These are phyloP conservation scores for Homolaphlyctis polyrhiza DNA, from an alignment of 371 early-diverging fungal species.

Conservation along the genomic window DNA sequence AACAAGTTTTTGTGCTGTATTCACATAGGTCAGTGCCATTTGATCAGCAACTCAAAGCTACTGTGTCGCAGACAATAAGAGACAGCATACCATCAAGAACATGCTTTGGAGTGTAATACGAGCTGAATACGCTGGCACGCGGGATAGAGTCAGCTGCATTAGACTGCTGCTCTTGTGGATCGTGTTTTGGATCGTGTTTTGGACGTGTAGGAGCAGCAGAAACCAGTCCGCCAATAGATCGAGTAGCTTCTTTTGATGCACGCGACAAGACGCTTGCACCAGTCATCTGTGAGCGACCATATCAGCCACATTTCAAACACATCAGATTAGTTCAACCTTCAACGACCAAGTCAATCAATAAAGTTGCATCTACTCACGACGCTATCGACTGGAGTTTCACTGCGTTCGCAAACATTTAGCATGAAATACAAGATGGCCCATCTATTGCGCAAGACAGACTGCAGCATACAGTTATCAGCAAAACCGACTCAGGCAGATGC, in stretches of 20 bases:
- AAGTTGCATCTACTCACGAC: neutral
- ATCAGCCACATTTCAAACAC: too few relatives aligned
- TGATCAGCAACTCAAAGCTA: neutral
- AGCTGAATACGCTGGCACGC: constrained; percentile 4
- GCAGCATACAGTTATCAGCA: neutral
- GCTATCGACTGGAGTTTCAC: neutral
- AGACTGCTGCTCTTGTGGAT: neutral
- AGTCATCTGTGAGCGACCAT: neutral
- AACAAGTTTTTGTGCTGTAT: neutral
- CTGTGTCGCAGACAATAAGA: neutral
- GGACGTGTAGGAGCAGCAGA: neutral
- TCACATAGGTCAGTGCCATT: neutral
- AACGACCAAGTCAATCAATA: too few relatives aligned
- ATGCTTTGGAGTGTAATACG: neutral
- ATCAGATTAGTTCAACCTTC: too few relatives aligned
- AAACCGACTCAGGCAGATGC: neutral
- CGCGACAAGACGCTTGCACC: neutral
- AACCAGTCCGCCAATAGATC: neutral
- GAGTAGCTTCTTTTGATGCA: neutral
- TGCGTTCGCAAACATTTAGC: neutral
- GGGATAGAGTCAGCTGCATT: neutral
- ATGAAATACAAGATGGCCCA: neutral
- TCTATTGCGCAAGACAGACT: neutral
- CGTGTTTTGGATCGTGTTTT: too few relatives aligned
- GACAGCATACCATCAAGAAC: neutral